Percentiles rank a stretch among this genome's conserved stretches.
Evolutionary conservation across 768 basidiomycete genomes (phyloP).

Genomic region (Termitomyces sp.): DNA sequence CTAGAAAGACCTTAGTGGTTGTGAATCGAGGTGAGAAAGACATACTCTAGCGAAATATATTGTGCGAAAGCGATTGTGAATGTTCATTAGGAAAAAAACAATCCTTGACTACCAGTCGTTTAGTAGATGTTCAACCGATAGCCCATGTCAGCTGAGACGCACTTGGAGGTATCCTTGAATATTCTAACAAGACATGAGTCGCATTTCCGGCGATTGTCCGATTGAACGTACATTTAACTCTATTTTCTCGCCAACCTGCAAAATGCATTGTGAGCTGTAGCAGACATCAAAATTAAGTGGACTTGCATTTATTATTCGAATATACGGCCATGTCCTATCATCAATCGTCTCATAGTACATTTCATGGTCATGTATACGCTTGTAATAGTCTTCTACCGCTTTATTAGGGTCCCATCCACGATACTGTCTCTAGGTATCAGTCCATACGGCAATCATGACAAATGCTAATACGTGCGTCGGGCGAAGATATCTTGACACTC

Average conservation of each 20-base stretch:
- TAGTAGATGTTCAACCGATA: neutral
- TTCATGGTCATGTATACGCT: constrained; percentile 85
- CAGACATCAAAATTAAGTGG: neutral
- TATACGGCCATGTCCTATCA: constrained; percentile 88
- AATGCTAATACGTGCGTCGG: constrained; percentile 64
- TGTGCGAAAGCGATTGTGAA: constrained; percentile 87
- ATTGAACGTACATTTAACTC: constrained; percentile 73
- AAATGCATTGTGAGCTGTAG: neutral
- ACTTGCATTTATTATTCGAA: constrained; percentile 87
- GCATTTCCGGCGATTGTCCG: neutral
- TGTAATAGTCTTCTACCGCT: constrained; percentile 90
- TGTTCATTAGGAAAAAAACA: constrained; percentile 99
- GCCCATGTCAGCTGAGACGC: constrained; percentile 5
- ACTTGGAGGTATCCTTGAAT: constrained; percentile 89
- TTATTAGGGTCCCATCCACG: constrained; percentile 89
- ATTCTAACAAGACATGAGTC: constrained; percentile 38
- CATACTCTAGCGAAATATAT: constrained; percentile 96
- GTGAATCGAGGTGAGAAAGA: neutral
- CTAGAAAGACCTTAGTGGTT: constrained; percentile 34
- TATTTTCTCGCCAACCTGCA: constrained; percentile 90
- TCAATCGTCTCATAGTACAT: constrained; percentile 87
- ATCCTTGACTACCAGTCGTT: constrained; percentile 66
- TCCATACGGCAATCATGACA: neutral
- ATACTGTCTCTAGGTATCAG: constrained; percentile 52
- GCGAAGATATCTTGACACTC: constrained; percentile 96